These are phyloP conservation scores for Cymbopogon citratus DNA, from an alignment of 176 grass and related monocot genomes.

Conservation along the genomic window DNA sequence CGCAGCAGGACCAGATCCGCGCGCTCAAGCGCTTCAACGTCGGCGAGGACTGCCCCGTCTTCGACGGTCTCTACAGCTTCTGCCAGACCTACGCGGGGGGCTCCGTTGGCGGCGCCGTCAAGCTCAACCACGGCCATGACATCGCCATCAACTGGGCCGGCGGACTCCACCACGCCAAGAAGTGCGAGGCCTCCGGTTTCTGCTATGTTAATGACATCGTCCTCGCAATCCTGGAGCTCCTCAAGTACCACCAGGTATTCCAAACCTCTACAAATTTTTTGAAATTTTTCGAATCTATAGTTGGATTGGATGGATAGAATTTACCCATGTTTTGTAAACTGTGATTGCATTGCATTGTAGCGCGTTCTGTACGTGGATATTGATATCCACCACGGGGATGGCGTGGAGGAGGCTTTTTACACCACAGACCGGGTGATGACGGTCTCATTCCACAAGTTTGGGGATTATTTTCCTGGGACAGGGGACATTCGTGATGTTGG, in stretches of 20 bases:
- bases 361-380: constrained; percentile 94
- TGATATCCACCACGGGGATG: constrained; percentile 95
- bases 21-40: constrained; percentile 78
- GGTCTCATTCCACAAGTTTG: constrained; percentile 88
- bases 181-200: constrained; percentile 82
- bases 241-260: constrained; percentile 66
- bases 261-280: no score
- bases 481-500: constrained; percentile 69
- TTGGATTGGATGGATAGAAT: neutral
- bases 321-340: neutral
- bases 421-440: constrained; percentile 94
- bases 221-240: constrained; percentile 85
- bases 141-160: constrained; percentile 98
- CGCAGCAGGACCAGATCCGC: constrained; percentile 53
- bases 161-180: constrained; percentile 91
- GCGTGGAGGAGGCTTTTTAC: constrained; percentile 96
- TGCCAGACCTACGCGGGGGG: constrained; percentile 89
- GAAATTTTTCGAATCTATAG: neutral
- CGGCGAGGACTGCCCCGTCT: constrained; percentile 88
- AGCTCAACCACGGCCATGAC: constrained; percentile 86
- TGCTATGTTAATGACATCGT: constrained; percentile 99
- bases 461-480: constrained; percentile 92
- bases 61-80: constrained; percentile 70
- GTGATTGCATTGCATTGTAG: constrained; percentile 16
- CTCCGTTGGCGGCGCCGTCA: constrained; percentile 70